Evolutionary conservation across 2,329 filamentous ascomycete species (phyloP), one percentile per base, ranked within the genome.

Genomic region (Nothopassalora personata): DNA sequence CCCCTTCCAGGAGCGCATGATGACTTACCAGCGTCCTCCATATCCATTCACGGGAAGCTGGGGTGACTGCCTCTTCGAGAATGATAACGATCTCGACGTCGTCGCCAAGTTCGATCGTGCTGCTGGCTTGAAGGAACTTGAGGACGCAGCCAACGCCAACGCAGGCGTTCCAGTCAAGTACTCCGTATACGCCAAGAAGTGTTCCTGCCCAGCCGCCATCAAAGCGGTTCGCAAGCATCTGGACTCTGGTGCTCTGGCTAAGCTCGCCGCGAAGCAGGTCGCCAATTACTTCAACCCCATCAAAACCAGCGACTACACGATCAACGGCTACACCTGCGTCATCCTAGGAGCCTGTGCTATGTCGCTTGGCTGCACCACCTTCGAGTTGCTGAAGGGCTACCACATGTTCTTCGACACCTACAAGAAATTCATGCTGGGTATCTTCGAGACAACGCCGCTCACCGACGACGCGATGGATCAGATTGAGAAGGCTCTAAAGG

Each of bases 301-400:
- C n/a, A 56, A 56, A 10, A 13, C 48, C 15, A 19, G 33, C 3
- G 56, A 63, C 23, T 60, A 30, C 45, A 61, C 56, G 2, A 33
- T 7, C 28, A 15, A n/a, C 28, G 53, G 47, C 23, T 61, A 64
- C 53, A 47, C 53, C 6, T 49, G 59, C 36, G 59, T 65, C 10
- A 34, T 64, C 30, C 39, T 65, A 3, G 59, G 57, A 7, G 61
- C 54, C 11, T 59, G 53, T 27, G 53, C 58, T 34, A 64, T 64
- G 61, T 23, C 50, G 11, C 43, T 59, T 5, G 63, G 61, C 34
- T 59, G 54, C 53, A 60, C 28, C 27, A 5, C 48, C n/a, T 51
- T 51, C 28, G 23, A 19, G 4, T 51, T 27, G 8, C 19, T 51
- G 19, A 15, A 30, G 13, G 48, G 48, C 11, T 28, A 51, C 13